Evolutionary conservation across 305 asterid species (phyloP), one percentile per base, ranked within the genome.

Genomic region (Euphrasia arctica): DNA sequence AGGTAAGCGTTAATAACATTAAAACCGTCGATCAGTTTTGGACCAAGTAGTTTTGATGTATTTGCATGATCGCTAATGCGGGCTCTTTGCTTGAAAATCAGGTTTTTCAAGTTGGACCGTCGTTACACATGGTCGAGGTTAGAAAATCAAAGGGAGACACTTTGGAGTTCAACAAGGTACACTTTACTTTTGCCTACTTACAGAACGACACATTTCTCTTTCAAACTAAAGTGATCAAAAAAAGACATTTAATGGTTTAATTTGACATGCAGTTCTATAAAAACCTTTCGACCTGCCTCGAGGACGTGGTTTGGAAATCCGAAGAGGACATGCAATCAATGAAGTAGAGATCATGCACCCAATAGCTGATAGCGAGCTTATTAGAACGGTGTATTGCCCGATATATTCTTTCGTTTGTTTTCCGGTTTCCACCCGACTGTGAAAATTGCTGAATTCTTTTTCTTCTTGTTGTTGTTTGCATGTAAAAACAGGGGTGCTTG

Each of bases 61-160:
- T 58, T 1, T 12, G 10, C 12, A 48, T n/a, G 54, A n/a, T 48
- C n/a, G 14, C 56, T 9, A 12, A 50, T 14, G 45, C 15, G 4
- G 60, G n/a, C 18, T 63, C 31, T 52, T 41, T 64, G 15, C 60
- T 58, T 5, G 62, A 69, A 48, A 49, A 65, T 69, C 78, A 91
- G 98, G 90, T 92, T 59, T 88, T 89, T 63, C 96, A 87, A 78
- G 96, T 89, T 55, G 95, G 87, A 31, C 96, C 98, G 36, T 91
- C 97, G 13, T 82, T 91, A 77, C 98, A 80, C 61, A 75, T 80
- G 82, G 80, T 80, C 3, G 85, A 80, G 79, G 72, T 80, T 49
- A 77, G 73, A 59, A 80, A 80, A 71, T 80, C 82, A 1, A 80
- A 77, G 64, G 85, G 85, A 50, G 85, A 80, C 47, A 80, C 85